phyloP scores from a whole-genome alignment of 2,329 filamentous ascomycete species.

The Penicillium corylophilum region DNA sequence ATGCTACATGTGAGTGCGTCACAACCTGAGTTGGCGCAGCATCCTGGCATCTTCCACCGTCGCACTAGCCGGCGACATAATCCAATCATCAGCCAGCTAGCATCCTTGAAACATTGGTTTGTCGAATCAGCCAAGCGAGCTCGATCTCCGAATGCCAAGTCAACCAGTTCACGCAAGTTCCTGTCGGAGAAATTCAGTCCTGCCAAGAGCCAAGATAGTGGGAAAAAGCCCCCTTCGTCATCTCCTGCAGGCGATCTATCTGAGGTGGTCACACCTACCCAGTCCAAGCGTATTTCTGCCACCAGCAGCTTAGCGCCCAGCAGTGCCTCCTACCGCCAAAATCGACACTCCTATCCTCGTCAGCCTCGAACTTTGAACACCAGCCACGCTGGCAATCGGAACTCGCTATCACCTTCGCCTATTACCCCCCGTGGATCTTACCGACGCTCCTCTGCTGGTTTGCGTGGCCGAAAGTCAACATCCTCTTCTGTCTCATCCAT shows the following conservation, averaged over 20 bases:
- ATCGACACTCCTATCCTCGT: slow-evolving; percentile 43
- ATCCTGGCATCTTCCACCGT: slow-evolving; percentile 56
- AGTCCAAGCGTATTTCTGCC: slow-evolving; percentile 41
- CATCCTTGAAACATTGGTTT: slow-evolving; percentile 70
- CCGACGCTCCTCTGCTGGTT: slow-evolving; percentile 75
- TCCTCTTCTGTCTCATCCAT: slow-evolving; percentile 93
- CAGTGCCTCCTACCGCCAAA: slow-evolving; percentile 43
- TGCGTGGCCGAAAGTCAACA: slow-evolving; percentile 90
- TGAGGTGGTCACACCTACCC: slow-evolving; percentile 36
- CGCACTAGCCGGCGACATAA: slow-evolving; percentile 58
- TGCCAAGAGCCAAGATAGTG: slow-evolving; percentile 37
- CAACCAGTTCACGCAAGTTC: slow-evolving; percentile 37
- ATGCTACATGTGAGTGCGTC: slow-evolving; percentile 80
- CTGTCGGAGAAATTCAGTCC: slow-evolving; percentile 41
- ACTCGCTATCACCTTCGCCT: slow-evolving; percentile 82
- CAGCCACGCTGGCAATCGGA: slow-evolving; percentile 51
- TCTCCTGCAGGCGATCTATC: slow-evolving; percentile 24
- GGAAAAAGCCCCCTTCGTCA: slow-evolving; percentile 27
- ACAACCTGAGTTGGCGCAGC: slow-evolving; percentile 61
- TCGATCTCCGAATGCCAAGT: slow-evolving; percentile 53
- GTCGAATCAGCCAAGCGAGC: slow-evolving; percentile 65
- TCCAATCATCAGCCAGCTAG: slow-evolving; percentile 65
- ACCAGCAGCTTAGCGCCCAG: slow-evolving; percentile 44
- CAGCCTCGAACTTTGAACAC: slow-evolving; percentile 38
- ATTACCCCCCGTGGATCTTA: slow-evolving; percentile 85